Conservation (phyloP, 176 grass and related monocot genomes). For the Secale cereale region DNA sequence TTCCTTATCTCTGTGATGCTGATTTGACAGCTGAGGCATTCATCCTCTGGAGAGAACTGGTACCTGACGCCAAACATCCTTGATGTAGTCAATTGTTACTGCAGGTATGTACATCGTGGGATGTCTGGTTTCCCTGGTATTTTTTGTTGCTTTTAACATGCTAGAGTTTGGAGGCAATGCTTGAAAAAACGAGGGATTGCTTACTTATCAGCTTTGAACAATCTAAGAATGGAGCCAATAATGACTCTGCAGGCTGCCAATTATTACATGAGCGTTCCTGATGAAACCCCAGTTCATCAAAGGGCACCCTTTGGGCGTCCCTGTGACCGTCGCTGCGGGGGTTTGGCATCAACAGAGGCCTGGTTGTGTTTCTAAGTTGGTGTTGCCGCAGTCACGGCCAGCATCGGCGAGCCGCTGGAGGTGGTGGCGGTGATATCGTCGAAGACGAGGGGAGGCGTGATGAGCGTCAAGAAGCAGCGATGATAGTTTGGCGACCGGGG, state of each 20-base stretch:
- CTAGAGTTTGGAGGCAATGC: not conserved
- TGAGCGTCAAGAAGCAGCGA: too few relatives aligned
- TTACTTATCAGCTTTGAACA: not conserved
- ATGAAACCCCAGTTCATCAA: not conserved
- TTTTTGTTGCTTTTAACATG: not conserved
- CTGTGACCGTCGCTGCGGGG: not conserved
- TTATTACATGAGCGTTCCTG: not conserved
- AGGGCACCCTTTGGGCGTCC: not conserved
- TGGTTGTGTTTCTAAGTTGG: too few relatives aligned
- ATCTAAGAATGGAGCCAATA: not conserved
- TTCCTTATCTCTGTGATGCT: not conserved
- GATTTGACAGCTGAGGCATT: not conserved
- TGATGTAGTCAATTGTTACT: not conserved
- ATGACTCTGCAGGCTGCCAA: not conserved
- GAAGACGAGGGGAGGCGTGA: too few relatives aligned
- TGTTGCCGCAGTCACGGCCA: too few relatives aligned
- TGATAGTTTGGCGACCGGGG: too few relatives aligned
- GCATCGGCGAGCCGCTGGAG: too few relatives aligned
- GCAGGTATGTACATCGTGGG: not conserved
- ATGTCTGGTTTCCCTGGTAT: not conserved
- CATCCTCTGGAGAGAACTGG: not conserved
- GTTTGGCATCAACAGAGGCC: not conserved
- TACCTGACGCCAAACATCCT: not conserved
- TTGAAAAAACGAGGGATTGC: not conserved
- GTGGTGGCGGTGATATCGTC: too few relatives aligned